Base-by-base conservation (phyloP, 1,139 yeast genomes). In the Lodderomyces elongisporus region DNA sequence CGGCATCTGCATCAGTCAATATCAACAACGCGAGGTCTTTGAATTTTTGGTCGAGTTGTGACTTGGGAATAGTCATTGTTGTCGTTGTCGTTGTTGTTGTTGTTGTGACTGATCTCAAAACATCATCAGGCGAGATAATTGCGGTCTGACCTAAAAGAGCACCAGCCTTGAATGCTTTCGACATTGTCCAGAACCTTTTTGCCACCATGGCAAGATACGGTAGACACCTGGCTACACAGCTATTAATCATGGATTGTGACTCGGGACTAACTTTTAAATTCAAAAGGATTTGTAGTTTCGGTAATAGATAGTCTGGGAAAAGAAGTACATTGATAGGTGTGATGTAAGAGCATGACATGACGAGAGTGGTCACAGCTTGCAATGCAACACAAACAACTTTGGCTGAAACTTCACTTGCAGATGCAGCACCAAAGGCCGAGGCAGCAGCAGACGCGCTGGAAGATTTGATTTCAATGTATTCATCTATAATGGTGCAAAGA, bases 231-330 rank as follows among this genome's bases (percentile, higher is more conserved):
- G 96, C 96, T 41, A 87, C 69, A 12, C 41, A 27, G 32, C 38
- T 38, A 42, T 25, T 41, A 30, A 20, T 43, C 44, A 26, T 30
- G 30, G 25, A 35, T 56, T 58, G 33, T 54, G 47, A 29, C 52
- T 45, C 22, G 39, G 25, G 15, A 25, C 31, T 28, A 6, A 33
- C 25, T 37, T 29, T 60, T 58, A 24, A 23, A 30, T 18, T 18
- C 23, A 74, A 49, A 14, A 83, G 56, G 7, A 58, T 54, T 17
- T 72, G 61, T 3, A 91, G 52, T 38, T 83, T 73, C 0, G 97
- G 97, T 10, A 87, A 53, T 15, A 91, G 63, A 51, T 87, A 91
- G 47, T 89, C 96, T 0, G 88, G 76, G 48, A 87, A 85, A 6
- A 88, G 60, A 29, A 77, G 70, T 15, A 76, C 81, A 51, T 91